Evolutionary conservation across 495 filamentous ascomycete species (phyloP).

Genomic region (Extremus antarcticus): DNA sequence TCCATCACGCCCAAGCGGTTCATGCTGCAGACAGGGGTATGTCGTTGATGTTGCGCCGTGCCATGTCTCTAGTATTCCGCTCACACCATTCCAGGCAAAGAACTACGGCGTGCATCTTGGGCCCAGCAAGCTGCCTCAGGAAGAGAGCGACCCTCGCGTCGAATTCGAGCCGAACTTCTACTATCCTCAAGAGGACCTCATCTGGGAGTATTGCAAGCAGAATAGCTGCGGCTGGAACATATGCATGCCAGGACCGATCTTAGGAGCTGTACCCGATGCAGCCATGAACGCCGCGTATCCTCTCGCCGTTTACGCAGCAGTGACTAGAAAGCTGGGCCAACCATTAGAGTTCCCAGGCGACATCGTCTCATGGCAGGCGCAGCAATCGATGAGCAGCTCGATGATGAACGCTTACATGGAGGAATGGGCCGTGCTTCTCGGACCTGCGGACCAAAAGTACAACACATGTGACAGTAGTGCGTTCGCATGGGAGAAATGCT

Average conservation of each 20-base stretch:
- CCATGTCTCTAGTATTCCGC: too few species aligned
- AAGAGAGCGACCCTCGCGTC: constrained; percentile 36
- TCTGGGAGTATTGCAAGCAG: constrained; percentile 29
- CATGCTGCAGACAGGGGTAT: constrained; percentile 34
- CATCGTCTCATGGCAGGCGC: constrained; percentile 34
- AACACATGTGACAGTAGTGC: constrained; percentile 37
- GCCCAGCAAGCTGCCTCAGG: constrained; percentile 33
- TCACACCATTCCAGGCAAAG: constrained; percentile 11
- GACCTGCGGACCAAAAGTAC: constrained; percentile 17
- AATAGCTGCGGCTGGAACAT: constrained; percentile 16
- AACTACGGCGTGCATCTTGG: constrained; percentile 35
- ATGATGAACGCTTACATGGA: constrained; percentile 38
- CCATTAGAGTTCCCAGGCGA: constrained; percentile 36
- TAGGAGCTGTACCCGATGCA: constrained; percentile 40
- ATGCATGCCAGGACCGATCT: constrained; percentile 35
- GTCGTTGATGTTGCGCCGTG: too few species aligned
- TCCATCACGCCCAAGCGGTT: constrained; percentile 36
- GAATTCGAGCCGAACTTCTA: constrained; percentile 40
- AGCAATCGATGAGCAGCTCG: constrained; percentile 32
- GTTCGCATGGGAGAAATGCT: constrained; percentile 39
- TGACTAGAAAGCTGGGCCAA: constrained; percentile 31
- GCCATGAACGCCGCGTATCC: constrained; percentile 42
- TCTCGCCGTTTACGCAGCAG: constrained; percentile 38
- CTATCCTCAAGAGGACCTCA: constrained; percentile 41
- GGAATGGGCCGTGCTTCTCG: constrained; percentile 40